Conservation (phyloP, 805 yeast species). For the Sugiyamaella floridensis region DNA sequence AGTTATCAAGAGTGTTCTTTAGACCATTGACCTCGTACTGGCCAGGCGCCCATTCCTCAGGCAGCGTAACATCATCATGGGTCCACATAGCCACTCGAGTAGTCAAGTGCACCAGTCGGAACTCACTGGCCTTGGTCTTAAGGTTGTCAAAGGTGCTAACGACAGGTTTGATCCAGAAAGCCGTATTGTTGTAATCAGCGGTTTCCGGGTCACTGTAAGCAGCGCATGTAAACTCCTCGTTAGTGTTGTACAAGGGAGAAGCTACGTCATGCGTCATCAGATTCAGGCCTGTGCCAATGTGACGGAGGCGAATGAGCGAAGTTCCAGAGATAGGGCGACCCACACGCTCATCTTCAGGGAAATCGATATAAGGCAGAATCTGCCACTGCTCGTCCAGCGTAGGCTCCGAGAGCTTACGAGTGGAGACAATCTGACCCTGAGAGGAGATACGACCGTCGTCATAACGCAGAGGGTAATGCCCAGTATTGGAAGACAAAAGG, state of each 20-base stretch:
- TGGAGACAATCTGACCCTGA: slow-evolving; percentile 90
- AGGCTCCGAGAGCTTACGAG: slow-evolving; percentile 37
- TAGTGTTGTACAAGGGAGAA: slow-evolving; percentile 85
- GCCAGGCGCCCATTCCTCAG: slow-evolving; percentile 84
- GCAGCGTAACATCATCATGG: slow-evolving; percentile 65
- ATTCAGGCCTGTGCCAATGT: slow-evolving; percentile 70
- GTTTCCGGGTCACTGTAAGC: slow-evolving; percentile 53
- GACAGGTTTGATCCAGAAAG: slow-evolving; percentile 64
- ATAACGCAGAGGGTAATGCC: slow-evolving; percentile 78
- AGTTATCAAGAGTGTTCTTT: slow-evolving; percentile 62
- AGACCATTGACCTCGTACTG: slow-evolving; percentile 96
- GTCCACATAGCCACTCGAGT: slow-evolving; percentile 94
- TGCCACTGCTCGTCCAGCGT: slow-evolving; percentile 77
- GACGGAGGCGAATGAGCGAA: slow-evolving; percentile 72
- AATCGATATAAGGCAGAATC: slow-evolving; percentile 56
- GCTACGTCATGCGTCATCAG: slow-evolving; percentile 92
- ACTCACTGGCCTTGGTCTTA: slow-evolving; percentile 61
- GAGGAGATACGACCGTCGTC: slow-evolving; percentile 95
- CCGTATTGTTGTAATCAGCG: slow-evolving; percentile 51
- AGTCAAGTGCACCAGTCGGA: slow-evolving; percentile 73
- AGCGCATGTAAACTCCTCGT: slow-evolving; percentile 84
- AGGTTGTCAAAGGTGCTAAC: slow-evolving; percentile 46
- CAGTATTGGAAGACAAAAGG: slow-evolving; percentile 74
- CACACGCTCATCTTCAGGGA: slow-evolving; percentile 34
- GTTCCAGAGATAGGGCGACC: slow-evolving; percentile 55